Percentiles rank a stretch among this genome's conserved stretches.
Conservation (phyloP, 805 yeast genomes). For the Cephaloascus albidus region DNA sequence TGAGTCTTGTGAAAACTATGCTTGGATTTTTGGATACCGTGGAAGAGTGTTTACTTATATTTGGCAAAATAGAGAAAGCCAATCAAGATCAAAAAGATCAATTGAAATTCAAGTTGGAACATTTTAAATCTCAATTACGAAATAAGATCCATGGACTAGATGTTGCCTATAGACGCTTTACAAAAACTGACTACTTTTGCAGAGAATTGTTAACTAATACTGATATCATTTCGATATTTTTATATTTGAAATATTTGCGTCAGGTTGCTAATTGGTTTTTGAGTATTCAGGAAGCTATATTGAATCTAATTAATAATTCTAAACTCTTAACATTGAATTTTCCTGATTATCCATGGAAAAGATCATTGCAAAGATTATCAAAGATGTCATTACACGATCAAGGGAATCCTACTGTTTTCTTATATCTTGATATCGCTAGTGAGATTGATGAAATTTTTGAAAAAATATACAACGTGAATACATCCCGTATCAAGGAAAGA, state of each 20-base stretch:
- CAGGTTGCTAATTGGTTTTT: constrained; percentile 28
- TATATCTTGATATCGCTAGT: constrained; percentile 28
- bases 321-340: constrained; percentile 20
- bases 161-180: constrained; percentile 21
- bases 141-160: constrained; percentile 20
- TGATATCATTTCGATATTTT: constrained; percentile 24
- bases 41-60: constrained; percentile 1
- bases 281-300: constrained; percentile 11
- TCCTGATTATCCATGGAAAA: constrained; percentile 27
- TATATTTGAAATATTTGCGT: constrained; percentile 28
- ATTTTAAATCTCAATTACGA: constrained; percentile 11
- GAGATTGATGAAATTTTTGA: constrained; percentile 39
- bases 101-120: constrained; percentile 3
- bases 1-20: constrained; percentile 9
- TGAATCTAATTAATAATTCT: constrained; percentile 2
- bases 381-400: constrained; percentile 33
- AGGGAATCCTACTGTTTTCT: constrained; percentile 33
- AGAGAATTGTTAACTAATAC: constrained; percentile 22
- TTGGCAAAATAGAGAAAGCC: constrained; percentile 1
- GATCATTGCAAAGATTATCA: constrained; percentile 32
- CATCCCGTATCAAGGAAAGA: constrained; percentile 17
- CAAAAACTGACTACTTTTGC: constrained; percentile 21
- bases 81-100: not conserved
- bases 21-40: constrained; percentile 13
- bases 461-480: constrained; percentile 31